Conservation (phyloP, 2,329 filamentous ascomycete species). For the Aspergillus hiratsukae region DNA sequence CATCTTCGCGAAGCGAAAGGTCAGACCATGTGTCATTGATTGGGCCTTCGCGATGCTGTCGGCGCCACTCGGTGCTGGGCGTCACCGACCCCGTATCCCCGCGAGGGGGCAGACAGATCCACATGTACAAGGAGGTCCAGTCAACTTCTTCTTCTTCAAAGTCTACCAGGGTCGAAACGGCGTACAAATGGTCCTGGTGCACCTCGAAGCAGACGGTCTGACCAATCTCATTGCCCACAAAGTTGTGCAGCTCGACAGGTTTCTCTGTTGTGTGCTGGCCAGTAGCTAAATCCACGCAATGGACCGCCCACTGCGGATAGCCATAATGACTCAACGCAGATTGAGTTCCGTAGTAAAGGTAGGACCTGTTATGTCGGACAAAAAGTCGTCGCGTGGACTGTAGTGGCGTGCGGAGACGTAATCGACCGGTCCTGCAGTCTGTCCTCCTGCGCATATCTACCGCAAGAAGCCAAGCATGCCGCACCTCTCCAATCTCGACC, state of each 20-base stretch:
- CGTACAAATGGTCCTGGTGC: slow-evolving; percentile 62
- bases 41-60: slow-evolving; percentile 64
- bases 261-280: slow-evolving; percentile 40
- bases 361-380: slow-evolving; percentile 58
- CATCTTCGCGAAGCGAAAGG: slow-evolving; percentile 58
- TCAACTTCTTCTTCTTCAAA: slow-evolving; percentile 61
- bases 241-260: slow-evolving; percentile 51
- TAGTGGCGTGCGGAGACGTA: slow-evolving; percentile 43
- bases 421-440: slow-evolving; percentile 21
- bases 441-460: slow-evolving; percentile 38
- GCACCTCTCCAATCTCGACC: slow-evolving; percentile 43
- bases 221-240: slow-evolving; percentile 62
- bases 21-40: slow-evolving; percentile 72
- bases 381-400: slow-evolving; percentile 56
- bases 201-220: slow-evolving; percentile 69
- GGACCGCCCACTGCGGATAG: slow-evolving; percentile 60
- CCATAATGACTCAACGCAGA: slow-evolving; percentile 52
- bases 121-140: slow-evolving; percentile 67
- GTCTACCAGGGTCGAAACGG: slow-evolving; percentile 61
- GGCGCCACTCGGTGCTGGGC: slow-evolving; percentile 57
- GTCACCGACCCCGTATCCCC: slow-evolving; percentile 40
- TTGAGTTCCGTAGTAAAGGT: slow-evolving; percentile 64
- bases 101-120: slow-evolving; percentile 57
- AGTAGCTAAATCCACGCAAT: slow-evolving; percentile 47
- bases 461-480: slow-evolving; percentile 52